These are phyloP conservation scores for Tephrocybe sp. DNA, from an alignment of 768 basidiomycete genomes.

Conservation along the genomic window DNA sequence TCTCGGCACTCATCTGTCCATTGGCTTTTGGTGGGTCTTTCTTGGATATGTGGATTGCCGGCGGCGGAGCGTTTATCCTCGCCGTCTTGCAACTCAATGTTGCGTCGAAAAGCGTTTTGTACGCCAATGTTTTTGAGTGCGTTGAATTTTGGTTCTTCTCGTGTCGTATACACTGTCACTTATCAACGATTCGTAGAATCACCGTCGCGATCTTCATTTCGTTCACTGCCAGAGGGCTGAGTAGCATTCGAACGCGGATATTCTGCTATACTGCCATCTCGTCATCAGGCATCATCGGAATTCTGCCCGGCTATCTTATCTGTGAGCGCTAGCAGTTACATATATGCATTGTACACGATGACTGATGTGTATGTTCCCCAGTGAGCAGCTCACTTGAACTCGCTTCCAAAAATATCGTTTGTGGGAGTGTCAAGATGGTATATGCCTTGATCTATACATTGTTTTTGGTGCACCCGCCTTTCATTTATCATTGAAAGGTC, in stretches of 20 bases:
- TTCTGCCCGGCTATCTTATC: slow-evolving; percentile 87
- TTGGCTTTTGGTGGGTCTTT: slow-evolving; percentile 83
- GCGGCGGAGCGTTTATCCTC: slow-evolving; percentile 62
- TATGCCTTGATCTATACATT: slow-evolving; percentile 86
- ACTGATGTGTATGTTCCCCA: slow-evolving; percentile 15
- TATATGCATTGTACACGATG: neutral
- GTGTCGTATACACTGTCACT: slow-evolving; percentile 7
- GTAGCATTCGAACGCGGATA: slow-evolving; percentile 69
- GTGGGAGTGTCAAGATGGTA: slow-evolving; percentile 84
- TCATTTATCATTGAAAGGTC: neutral
- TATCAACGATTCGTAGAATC: slow-evolving; percentile 48
- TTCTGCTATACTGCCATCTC: slow-evolving; percentile 95
- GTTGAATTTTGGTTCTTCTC: slow-evolving; percentile 23
- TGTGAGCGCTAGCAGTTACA: slow-evolving; percentile 46
- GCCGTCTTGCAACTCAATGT: slow-evolving; percentile 70
- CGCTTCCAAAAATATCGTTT: slow-evolving; percentile 82
- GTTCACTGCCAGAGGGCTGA: slow-evolving; percentile 76
- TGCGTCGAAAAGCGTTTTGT: slow-evolving; percentile 73
- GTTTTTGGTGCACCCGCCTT: slow-evolving; percentile 46
- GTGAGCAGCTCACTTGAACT: slow-evolving; percentile 83
- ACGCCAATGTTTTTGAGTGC: slow-evolving; percentile 91
- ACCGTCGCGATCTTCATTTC: slow-evolving; percentile 80
- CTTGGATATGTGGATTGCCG: slow-evolving; percentile 84
- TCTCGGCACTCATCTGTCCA: slow-evolving; percentile 79
- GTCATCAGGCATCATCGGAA: slow-evolving; percentile 81